Evolutionary conservation across 2,329 filamentous ascomycete genomes (phyloP), one percentile per base, ranked within the genome.

Genomic region (Neofusicoccum laricinum): DNA sequence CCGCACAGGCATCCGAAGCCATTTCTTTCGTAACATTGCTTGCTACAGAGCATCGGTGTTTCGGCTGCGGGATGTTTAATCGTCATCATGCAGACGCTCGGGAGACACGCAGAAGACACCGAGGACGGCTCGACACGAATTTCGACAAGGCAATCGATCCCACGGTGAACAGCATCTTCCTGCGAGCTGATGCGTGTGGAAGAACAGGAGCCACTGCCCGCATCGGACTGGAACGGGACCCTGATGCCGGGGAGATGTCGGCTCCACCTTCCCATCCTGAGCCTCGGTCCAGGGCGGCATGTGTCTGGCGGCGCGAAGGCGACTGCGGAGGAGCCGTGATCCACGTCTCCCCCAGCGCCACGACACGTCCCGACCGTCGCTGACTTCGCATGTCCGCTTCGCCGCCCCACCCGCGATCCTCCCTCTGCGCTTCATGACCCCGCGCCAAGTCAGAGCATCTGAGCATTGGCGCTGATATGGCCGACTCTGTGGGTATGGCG

Each of bases 401-500:
- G n/a, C 53, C 21, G 25, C 40, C 38, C 53, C 38, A 43, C 53
- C 40, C 53, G 53, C 53, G 38, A 45, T 15, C 25, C 17, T 25
- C n/a, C 19, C 21, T 41, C 41, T 14, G 55, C 30, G 40, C 25
- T 59, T 59, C 63, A 64, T 64, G 63, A 50, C n/a, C 51, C 25
- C 36, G 50, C 62, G 19, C 51, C 30, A 25, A 32, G 21, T 36
- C 38, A 38, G n/a, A 6, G 8, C 21, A 43, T 14, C 51, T 32
- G 15, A 45, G 53, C 53, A 64, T 64, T 64, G 63, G 63, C 63
- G 38, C 43, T 64, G 63, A 64, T 50, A 64, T 64, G 63, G 61
- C 63, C 34, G 63, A 64, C 63, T 64, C 63, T 64, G 63, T 64
- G 63, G 63, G 63, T 64, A 61, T 50, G 63, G 45, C 55, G 55